Conservation (phyloP, 352 stramenopile genomes). For the Phytophthora megakarya region DNA sequence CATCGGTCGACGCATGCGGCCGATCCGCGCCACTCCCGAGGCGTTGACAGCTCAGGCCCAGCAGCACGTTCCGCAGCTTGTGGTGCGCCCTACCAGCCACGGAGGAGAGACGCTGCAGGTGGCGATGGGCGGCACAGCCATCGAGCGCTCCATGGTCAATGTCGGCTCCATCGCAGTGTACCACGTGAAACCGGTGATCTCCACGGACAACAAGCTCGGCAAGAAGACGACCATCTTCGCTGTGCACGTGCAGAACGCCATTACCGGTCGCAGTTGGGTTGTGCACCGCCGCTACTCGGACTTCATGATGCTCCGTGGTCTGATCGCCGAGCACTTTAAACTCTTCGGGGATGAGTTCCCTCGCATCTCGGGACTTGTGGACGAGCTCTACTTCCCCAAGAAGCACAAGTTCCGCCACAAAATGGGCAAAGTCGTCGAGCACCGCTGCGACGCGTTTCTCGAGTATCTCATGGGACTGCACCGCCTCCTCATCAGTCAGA, state of each 20-base stretch:
- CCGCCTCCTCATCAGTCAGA: slow-evolving; percentile 64
- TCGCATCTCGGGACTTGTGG: slow-evolving; percentile 42
- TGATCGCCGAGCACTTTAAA: slow-evolving; percentile 60
- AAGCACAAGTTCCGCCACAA: slow-evolving; percentile 68
- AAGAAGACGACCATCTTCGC: slow-evolving; percentile 66
- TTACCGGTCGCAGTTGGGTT: slow-evolving; percentile 71
- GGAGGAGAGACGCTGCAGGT: slow-evolving; percentile 44
- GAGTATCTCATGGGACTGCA: slow-evolving; percentile 68
- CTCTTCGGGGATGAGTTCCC: slow-evolving; percentile 59
- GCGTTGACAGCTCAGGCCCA: slow-evolving; percentile 8
- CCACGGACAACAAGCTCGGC: slow-evolving; percentile 31
- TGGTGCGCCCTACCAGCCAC: slow-evolving; percentile 43
- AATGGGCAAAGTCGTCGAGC: slow-evolving; percentile 57
- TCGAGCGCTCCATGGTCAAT: slow-evolving; percentile 71
- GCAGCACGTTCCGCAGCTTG: slow-evolving; percentile 46
- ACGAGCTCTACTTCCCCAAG: slow-evolving; percentile 73
- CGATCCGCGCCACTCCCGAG: slow-evolving; percentile 30
- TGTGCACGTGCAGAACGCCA: slow-evolving; percentile 74
- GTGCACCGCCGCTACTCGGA: slow-evolving; percentile 72
- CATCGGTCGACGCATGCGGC: slow-evolving; percentile 28
- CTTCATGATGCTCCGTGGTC: slow-evolving; percentile 62
- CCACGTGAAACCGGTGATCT: slow-evolving; percentile 54
- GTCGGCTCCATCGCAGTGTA: slow-evolving; percentile 63
- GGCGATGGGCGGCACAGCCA: slow-evolving; percentile 62
- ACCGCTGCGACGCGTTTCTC: slow-evolving; percentile 68